phyloP scores from a whole-genome alignment of 805 yeast species.

The Sugiyamaella smithiae region DNA sequence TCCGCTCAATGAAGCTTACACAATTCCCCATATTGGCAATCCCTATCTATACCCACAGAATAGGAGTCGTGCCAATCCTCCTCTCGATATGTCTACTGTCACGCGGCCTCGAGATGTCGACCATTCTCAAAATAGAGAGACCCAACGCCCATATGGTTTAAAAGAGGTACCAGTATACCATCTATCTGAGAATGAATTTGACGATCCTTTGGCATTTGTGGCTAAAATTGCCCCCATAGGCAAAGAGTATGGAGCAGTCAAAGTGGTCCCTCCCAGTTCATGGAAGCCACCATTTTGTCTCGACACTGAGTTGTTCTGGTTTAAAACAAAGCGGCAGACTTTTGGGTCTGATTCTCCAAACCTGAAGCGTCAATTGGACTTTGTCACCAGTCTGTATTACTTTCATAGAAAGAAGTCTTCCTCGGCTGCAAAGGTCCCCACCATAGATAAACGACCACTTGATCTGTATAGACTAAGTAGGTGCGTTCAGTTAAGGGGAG shows the following conservation, averaged over 20 bases:
- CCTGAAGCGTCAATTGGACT: slow-evolving; percentile 32
- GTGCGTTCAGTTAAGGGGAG: slow-evolving; percentile 64
- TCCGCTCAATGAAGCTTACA: not conserved
- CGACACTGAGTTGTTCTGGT: slow-evolving; percentile 47
- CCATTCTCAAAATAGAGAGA: not conserved
- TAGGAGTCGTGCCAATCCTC: slow-evolving; percentile 44
- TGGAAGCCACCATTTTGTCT: slow-evolving; percentile 40
- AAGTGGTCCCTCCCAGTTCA: slow-evolving; percentile 53
- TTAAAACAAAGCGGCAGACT: slow-evolving; percentile 48
- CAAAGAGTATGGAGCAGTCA: slow-evolving; percentile 61
- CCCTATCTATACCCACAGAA: slow-evolving; percentile 48
- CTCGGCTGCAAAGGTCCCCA: slow-evolving; percentile 49
- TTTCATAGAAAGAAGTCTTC: slow-evolving; percentile 40
- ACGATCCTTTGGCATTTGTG: slow-evolving; percentile 57
- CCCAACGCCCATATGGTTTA: slow-evolving; percentile 15
- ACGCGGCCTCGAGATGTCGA: slow-evolving; percentile 2
- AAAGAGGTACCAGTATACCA: slow-evolving; percentile 44
- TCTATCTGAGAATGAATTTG: slow-evolving; percentile 50
- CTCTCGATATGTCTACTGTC: slow-evolving; percentile 38
- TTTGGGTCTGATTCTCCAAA: slow-evolving; percentile 12
- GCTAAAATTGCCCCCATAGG: slow-evolving; percentile 52
- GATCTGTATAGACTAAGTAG: slow-evolving; percentile 60
- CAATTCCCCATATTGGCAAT: slow-evolving; percentile 37
- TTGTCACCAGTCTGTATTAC: slow-evolving; percentile 45
- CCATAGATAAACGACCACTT: slow-evolving; percentile 61